Evolutionary conservation across 2,329 filamentous ascomycete species (phyloP), one percentile per base, ranked within the genome.

Genomic region (Aureobasidium lini): DNA sequence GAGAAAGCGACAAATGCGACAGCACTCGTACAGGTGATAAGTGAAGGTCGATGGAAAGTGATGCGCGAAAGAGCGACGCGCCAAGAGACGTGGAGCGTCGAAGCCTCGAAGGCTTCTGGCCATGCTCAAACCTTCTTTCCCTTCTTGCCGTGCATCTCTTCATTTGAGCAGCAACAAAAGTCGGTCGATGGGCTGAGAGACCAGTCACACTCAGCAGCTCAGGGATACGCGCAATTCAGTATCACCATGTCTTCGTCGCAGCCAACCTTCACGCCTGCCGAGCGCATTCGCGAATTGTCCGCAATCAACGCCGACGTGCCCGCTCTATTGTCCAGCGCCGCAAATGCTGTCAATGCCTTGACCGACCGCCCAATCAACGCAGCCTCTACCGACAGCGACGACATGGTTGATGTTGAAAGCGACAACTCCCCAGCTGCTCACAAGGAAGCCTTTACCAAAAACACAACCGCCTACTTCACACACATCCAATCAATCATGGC

Each of bases 271-370:
- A 88, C 84, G 9, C 81, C 87, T 36, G 82, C 87, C 42, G 88
- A 95, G 70, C 89, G 88, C 64, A 90, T 95, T 64, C 79, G 86
- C 60, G 89, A 95, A 68, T 82, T 95, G 59, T 87, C 86, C 65
- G 84, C 86, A 43, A 88, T 95, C 66, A 90, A 95, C 74, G 82
- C 70, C 56, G 77, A 82, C 68, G 73, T 82, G 47, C 73, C 80
- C 13, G 74, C 73, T 46, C 76, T 88, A 57, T 77, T 88, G 42
- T 73, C 77, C 49, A 81, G 81, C 16, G 84, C 84, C 9, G 83
- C 84, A 23, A 75, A 80, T 52, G 85, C 87, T 1, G 76, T 90
- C 36, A 78, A 84, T 65, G 82, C 85, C 50, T 77, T 90, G 54
- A 82, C 83, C 42, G 81, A 80, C 64, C 74, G 74, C 63, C 73